Evolutionary conservation across 345 rosid species (phyloP), one percentile per base, ranked within the genome.

Genomic region (Melaleuca quinquenervia): DNA sequence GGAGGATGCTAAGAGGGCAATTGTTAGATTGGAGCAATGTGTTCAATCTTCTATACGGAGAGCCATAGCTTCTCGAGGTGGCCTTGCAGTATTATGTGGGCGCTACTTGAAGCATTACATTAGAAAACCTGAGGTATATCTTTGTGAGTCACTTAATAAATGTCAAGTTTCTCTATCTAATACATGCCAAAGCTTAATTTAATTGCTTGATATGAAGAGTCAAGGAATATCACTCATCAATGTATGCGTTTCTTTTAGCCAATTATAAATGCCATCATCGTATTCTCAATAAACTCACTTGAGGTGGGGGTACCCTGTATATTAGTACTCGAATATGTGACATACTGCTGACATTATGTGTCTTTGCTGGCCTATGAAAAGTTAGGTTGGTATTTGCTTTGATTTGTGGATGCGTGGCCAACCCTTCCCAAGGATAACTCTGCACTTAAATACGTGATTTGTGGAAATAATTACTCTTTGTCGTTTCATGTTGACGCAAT

Each of bases 31-130:
- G 90, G 96, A 94, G 87, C 96, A 93, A 86, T 85, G 94, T 87
- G 94, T 94, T 78, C 88, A 56, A 74, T 89, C 98, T 84, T 93
- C 89, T 84, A 84, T 90, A 91, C 94, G 86, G 86, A 93, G 98
- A 93, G 92, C 92, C 82, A 91, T 94, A 86, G 90, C 92, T 80
- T 92, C 90, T 90, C 94, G 90, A 85, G 94, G 94, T 82, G 97
- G 95, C 45, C 74, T 95, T 82, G 99, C 98, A 13, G 52, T 95
- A 84, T 84, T 97, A 49, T 94, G 92, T 87, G 94, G 98, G 86
- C 96, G 84, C 85, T 86, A 85, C 86, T 88, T 90, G 88, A 96
- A 95, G 90, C 93, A 94, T 90, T 95, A 91, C 85, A 93, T 97
- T 58, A 96, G 88, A 89, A 90, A 90, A 88, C 84, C 87, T 26